Percentiles rank a stretch among this genome's conserved stretches.
Conservation (phyloP, 2,329 filamentous ascomycete species). For the Setomelanomma holmii region DNA sequence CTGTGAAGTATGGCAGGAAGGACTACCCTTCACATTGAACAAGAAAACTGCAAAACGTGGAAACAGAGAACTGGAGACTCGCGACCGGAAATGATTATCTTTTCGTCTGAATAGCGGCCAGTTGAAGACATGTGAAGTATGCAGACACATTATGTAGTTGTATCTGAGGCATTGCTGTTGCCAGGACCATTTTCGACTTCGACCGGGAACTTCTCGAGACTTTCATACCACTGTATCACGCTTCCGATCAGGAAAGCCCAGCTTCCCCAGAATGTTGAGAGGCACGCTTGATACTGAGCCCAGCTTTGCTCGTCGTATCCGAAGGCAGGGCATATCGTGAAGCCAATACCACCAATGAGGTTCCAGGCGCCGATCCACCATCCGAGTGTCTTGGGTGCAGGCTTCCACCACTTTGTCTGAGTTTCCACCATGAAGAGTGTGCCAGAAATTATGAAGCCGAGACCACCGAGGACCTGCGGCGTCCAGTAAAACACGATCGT, state of each 20-base stretch:
- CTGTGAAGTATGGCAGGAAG: not conserved
- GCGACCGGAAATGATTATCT: too few relatives aligned
- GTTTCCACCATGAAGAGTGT: slow-evolving; percentile 71
- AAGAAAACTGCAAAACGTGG: too few relatives aligned
- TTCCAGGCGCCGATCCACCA: slow-evolving; percentile 75
- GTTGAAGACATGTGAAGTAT: too few relatives aligned
- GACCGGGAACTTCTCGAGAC: slow-evolving; percentile 42
- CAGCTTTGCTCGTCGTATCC: slow-evolving; percentile 40
- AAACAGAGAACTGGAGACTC: too few relatives aligned
- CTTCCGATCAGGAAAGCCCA: slow-evolving; percentile 47
- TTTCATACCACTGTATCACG: slow-evolving; percentile 45
- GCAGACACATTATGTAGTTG: not conserved
- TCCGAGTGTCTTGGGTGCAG: slow-evolving; percentile 63
- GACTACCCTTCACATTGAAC: not conserved
- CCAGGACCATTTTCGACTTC: slow-evolving; percentile 11
- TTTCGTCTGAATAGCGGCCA: too few relatives aligned
- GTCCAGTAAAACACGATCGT: slow-evolving; percentile 67
- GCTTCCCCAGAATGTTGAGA: slow-evolving; percentile 45
- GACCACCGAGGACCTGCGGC: slow-evolving; percentile 68
- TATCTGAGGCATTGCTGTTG: not conserved
- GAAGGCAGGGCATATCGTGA: slow-evolving; percentile 56
- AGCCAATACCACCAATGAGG: slow-evolving; percentile 67
- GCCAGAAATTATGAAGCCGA: slow-evolving; percentile 66
- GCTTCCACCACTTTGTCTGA: slow-evolving; percentile 68
- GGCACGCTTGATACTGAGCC: slow-evolving; percentile 42